Percentiles rank a stretch among this genome's conserved stretches.
These are phyloP conservation scores for Xanthoconium stramineum DNA, from an alignment of 768 basidiomycete species.

Conservation along the genomic window DNA sequence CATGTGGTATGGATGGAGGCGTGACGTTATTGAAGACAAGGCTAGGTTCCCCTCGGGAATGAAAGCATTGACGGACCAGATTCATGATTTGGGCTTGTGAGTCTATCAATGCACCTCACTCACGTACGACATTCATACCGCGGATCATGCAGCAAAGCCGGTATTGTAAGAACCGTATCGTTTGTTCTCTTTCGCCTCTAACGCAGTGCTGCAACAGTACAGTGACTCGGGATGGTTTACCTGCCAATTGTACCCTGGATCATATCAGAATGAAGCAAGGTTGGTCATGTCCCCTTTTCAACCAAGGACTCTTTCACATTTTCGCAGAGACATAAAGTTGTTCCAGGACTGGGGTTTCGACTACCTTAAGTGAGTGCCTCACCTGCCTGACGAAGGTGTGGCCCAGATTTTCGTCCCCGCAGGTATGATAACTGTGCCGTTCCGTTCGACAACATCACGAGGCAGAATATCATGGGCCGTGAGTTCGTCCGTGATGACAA, in stretches of 20 bases:
- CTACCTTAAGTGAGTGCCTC: conserved; percentile 49
- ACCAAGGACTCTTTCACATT: background rate
- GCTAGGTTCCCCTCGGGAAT: conserved; percentile 57
- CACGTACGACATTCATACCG: background rate
- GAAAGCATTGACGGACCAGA: conserved; percentile 50
- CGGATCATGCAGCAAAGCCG: conserved; percentile 44
- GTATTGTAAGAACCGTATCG: conserved; percentile 46
- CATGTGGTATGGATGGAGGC: background rate
- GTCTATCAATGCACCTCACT: conserved; percentile 17
- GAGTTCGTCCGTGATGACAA: conserved; percentile 18
- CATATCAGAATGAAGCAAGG: conserved; percentile 60
- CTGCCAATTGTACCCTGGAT: conserved; percentile 62
- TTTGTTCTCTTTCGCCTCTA: background rate
- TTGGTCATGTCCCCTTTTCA: conserved; percentile 12
- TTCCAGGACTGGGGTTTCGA: conserved; percentile 70
- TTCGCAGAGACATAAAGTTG: conserved; percentile 48
- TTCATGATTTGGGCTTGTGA: conserved; percentile 57
- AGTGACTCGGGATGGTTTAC: conserved; percentile 71
- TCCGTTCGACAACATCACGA: conserved; percentile 54
- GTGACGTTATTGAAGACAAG: conserved; percentile 35
- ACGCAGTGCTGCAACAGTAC: conserved; percentile 42
- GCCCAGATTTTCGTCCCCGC: background rate
- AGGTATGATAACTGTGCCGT: conserved; percentile 66
- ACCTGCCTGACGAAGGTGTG: background rate
- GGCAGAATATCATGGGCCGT: conserved; percentile 56